Conservation (phyloP, 2,329 filamentous ascomycete species). For the Alternaria brassicae region DNA sequence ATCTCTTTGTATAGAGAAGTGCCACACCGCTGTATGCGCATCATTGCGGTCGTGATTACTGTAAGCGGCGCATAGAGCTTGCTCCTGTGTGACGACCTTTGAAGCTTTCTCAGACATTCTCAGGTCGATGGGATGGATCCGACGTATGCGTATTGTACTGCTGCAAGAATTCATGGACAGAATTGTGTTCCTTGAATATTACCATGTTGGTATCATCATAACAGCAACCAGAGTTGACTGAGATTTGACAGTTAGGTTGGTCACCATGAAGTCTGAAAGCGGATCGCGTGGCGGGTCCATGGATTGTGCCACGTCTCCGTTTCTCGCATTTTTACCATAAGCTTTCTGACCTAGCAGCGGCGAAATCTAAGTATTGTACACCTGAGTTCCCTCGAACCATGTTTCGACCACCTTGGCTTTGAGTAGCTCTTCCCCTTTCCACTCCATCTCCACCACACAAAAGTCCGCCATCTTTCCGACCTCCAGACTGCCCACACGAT, state of each 20-base stretch:
- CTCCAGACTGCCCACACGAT: conserved; percentile 61
- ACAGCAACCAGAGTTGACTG: not conserved
- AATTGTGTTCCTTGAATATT: not conserved
- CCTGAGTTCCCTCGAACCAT: conserved; percentile 58
- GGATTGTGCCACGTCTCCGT: not conserved
- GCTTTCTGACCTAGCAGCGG: not conserved
- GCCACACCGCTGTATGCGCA: not conserved
- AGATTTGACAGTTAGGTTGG: not conserved
- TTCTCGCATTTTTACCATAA: not conserved
- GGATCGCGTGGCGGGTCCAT: not conserved
- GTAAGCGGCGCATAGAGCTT: not conserved
- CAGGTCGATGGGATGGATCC: not conserved
- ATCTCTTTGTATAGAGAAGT: not conserved
- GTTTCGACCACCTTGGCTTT: conserved; percentile 59
- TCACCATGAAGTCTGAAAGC: not conserved
- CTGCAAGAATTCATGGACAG: no score
- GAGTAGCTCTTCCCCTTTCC: conserved; percentile 57
- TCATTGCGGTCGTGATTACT: not conserved
- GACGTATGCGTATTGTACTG: not conserved
- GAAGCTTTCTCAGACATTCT: not conserved
- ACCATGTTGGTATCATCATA: not conserved
- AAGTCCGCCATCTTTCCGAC: conserved; percentile 66
- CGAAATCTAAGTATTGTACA: conserved; percentile 23
- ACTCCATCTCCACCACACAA: conserved; percentile 61
- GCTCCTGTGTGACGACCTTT: not conserved